Evolutionary conservation across 345 rosid genomes (phyloP).

Genomic region (Viola odorata): DNA sequence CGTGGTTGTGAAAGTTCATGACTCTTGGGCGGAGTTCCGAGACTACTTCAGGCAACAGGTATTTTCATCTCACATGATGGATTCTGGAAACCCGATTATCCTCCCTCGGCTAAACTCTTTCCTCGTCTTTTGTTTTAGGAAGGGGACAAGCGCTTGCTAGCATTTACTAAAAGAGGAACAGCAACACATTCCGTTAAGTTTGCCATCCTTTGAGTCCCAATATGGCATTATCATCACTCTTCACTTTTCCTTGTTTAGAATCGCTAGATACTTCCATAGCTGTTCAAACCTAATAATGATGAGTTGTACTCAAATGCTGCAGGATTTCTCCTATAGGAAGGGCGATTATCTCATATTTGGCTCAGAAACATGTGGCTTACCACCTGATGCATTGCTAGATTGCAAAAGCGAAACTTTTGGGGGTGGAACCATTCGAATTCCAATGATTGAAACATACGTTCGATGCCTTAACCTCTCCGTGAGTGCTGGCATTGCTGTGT

Average conservation of each 20-base stretch:
- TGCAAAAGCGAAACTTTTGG: constrained; percentile 56
- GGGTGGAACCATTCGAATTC: constrained; percentile 76
- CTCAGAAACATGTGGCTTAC: constrained; percentile 82
- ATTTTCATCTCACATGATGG: constrained; percentile 10
- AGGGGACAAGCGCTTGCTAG: constrained; percentile 78
- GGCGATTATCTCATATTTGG: constrained; percentile 90
- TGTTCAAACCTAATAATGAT: neutral
- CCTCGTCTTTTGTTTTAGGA: constrained; percentile 40
- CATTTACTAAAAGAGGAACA: constrained; percentile 87
- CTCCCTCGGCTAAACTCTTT: neutral
- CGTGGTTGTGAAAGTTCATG: constrained; percentile 76
- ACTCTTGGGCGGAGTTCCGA: constrained; percentile 72
- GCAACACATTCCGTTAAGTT: constrained; percentile 68
- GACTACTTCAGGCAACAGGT: constrained; percentile 79
- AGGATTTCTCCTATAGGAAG: constrained; percentile 70
- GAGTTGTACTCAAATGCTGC: constrained; percentile 15
- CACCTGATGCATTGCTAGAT: constrained; percentile 68
- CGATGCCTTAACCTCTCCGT: constrained; percentile 91
- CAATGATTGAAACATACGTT: constrained; percentile 89
- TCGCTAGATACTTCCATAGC: neutral
- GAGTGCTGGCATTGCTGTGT: constrained; percentile 82
- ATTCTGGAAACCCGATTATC: neutral
- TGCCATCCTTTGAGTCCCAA: constrained; percentile 9
- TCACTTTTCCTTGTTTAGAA: neutral
- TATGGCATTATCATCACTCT: neutral